Evolutionary conservation across 2,329 filamentous ascomycete genomes (phyloP), one percentile per base, ranked within the genome.

Genomic region (Lecanosticta acicola): DNA sequence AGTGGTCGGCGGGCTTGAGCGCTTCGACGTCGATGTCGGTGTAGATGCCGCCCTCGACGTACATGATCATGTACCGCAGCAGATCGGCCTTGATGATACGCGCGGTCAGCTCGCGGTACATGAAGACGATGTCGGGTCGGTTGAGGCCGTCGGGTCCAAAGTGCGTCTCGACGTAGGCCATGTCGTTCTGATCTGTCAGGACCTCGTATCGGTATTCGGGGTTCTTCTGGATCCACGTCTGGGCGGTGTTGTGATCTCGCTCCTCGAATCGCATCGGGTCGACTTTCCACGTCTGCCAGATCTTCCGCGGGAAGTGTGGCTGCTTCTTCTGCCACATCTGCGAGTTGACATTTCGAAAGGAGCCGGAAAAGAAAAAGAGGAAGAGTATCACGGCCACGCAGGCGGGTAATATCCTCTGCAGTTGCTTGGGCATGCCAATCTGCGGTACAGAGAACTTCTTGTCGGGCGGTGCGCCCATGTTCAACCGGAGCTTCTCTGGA

Each of bases 201-300:
- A 85, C 81, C 59, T 85, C 81, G 57, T 85, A 85, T 51, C 83
- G 71, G 61, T 81, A 79, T 3, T 71, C 72, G 0, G 81, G 83
- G 56, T 87, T 87, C 65, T 80, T 83, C 17, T 68, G 65, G 0
- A 77, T 71, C 83, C 84, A 87, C 1, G 81, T 81, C 54, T 75
- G 74, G 8, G 83, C 83, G 0, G 72, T 72, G 18, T 72, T 66
- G 24, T 77, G 68, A 57, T 87, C 81, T 42, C 78, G 73, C 57
- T 80, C 74, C 51, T 84, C 83, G 58, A 86, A 85, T 2, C 72
- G 71, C 26, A 85, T 69, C 2, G 83, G 80, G 50, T 83, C 76
- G 20, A 83, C 76, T 63, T 86, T 87, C 84, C 84, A 87, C 0
- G 80, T 83, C 65, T 87, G 84, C 84, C 83, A 87, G 54, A 87